Percentiles rank a stretch among this genome's conserved stretches.
phyloP scores from a whole-genome alignment of 441 rosid genomes.

The Bruguiera hainesii region DNA sequence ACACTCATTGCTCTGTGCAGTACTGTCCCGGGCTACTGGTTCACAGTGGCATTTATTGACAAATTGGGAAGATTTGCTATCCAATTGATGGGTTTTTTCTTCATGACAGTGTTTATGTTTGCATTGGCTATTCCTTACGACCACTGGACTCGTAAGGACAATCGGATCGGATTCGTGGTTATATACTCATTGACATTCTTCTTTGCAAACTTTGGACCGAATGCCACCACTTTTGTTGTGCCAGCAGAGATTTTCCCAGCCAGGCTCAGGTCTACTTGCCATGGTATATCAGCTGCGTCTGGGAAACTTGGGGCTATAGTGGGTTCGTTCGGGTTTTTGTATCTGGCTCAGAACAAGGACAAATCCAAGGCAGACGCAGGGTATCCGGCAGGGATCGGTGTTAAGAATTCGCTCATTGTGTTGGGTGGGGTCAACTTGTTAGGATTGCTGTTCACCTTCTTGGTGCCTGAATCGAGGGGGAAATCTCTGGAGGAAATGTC shows the following conservation, averaged over 20 bases:
- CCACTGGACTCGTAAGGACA: constrained; percentile 66
- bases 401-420: constrained; percentile 56
- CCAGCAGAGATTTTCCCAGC: constrained; percentile 95
- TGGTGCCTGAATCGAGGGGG: constrained; percentile 83
- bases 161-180: constrained; percentile 61
- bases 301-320: constrained; percentile 85
- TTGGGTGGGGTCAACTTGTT: constrained; percentile 57
- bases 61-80: constrained; percentile 65
- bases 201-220: constrained; percentile 88
- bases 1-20: constrained; percentile 76
- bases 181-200: constrained; percentile 77
- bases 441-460: constrained; percentile 58
- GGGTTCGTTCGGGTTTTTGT: constrained; percentile 84
- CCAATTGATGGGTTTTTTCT: constrained; percentile 85
- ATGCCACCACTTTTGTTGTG: constrained; percentile 77
- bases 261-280: constrained; percentile 80
- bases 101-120: constrained; percentile 90
- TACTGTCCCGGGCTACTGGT: constrained; percentile 85
- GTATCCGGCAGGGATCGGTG: constrained; percentile 80
- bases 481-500: constrained; percentile 81
- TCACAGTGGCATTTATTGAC: constrained; percentile 68
- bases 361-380: constrained; percentile 76
- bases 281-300: constrained; percentile 77
- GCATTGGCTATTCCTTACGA: constrained; percentile 71
- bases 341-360: constrained; percentile 63